Evolutionary conservation across 1,284 basidiomycete genomes (phyloP).

Genomic region (Volvariella volvacea): DNA sequence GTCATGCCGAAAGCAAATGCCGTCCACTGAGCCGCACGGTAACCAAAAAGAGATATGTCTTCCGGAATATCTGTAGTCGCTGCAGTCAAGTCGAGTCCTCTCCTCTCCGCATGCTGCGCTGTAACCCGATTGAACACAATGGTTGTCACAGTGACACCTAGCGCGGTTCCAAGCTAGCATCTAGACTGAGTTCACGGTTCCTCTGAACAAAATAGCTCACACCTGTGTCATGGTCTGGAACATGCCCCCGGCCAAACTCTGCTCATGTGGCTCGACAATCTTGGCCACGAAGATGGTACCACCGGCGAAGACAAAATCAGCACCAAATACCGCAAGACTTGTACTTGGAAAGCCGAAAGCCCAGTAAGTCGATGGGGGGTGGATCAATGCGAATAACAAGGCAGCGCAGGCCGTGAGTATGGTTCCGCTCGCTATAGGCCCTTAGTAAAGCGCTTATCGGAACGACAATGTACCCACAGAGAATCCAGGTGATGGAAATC

Average conservation of each 20-base stretch:
- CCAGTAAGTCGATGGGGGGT: constrained; percentile 64
- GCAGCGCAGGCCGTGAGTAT: constrained; percentile 57
- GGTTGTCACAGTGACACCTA: constrained; percentile 71
- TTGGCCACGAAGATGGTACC: constrained; percentile 75
- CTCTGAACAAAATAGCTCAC: constrained; percentile 11
- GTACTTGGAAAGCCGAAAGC: constrained; percentile 77
- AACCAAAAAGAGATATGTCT: constrained; percentile 42
- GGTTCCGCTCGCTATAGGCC: constrained; percentile 42
- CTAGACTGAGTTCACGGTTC: neutral
- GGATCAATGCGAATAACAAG: constrained; percentile 69
- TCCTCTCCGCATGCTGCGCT: constrained; percentile 18
- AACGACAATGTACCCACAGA: constrained; percentile 32
- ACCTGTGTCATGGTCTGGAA: constrained; percentile 76
- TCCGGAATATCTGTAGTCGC: constrained; percentile 21
- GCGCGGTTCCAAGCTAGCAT: constrained; percentile 65
- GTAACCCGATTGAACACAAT: constrained; percentile 63
- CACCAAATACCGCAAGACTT: constrained; percentile 66
- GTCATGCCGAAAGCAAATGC: constrained; percentile 52
- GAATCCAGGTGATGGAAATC: constrained; percentile 47
- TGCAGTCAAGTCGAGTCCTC: constrained; percentile 18
- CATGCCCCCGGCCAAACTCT: constrained; percentile 71
- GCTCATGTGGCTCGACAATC: constrained; percentile 66
- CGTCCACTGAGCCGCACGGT: constrained; percentile 60
- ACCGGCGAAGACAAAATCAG: constrained; percentile 72
- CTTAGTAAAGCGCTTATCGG: constrained; percentile 6